Conservation (phyloP, 2,329 filamentous ascomycete species). For the Penicillium frequentans region DNA sequence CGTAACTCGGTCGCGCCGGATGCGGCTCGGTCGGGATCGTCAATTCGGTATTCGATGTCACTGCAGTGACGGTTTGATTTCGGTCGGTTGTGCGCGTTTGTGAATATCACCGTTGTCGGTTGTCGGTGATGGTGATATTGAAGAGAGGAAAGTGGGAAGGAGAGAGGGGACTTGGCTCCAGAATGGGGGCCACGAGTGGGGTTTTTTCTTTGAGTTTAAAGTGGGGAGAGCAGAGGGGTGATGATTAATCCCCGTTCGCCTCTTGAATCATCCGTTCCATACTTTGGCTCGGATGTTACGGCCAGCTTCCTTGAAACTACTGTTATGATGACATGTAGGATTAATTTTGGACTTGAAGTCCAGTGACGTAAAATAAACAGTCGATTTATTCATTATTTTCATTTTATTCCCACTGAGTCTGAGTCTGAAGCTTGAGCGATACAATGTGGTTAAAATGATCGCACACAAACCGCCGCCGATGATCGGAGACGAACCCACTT, state of each 20-base stretch:
- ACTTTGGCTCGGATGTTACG: not conserved
- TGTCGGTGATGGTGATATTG: not conserved
- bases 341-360: too few species aligned
- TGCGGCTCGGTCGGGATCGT: slow-evolving; percentile 14
- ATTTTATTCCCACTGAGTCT: not conserved
- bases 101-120: not conserved
- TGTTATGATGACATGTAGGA: not conserved
- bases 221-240: slow-evolving; percentile 16
- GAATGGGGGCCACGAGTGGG: slow-evolving; percentile 17
- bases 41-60: not conserved
- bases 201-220: slow-evolving; percentile 17
- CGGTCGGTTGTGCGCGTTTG: not conserved
- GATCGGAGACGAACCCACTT: slow-evolving; percentile 13
- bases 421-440: not conserved
- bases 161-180: not conserved
- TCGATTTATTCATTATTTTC: not conserved
- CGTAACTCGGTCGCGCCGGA: slow-evolving; percentile 18
- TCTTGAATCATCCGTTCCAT: slow-evolving; percentile 1
- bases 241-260: slow-evolving; percentile 19
- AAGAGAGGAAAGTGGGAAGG: not conserved
- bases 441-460: not conserved
- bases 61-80: not conserved
- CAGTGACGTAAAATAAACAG: not conserved
- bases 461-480: slow-evolving; percentile 8
- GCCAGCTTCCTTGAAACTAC: not conserved